Conservation (phyloP, 2,329 filamentous ascomycete genomes). For the Aspergillus luchuensis region DNA sequence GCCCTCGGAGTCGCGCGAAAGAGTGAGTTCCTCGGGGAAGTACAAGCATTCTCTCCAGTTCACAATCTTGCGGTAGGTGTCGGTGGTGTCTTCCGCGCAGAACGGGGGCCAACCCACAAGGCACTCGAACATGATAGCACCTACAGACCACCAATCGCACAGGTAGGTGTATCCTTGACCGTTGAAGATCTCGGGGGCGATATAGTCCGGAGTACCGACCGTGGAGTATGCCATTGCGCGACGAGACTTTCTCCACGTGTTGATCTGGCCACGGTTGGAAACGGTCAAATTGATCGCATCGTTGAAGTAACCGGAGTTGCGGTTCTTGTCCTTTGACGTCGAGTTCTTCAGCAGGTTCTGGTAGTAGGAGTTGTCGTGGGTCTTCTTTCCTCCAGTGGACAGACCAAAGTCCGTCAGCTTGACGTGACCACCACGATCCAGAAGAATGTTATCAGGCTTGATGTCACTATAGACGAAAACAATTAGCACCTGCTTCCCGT, state of each 20-base stretch:
- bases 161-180: slow-evolving; percentile 94
- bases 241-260: slow-evolving; percentile 96
- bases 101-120: slow-evolving; percentile 98
- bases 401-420: slow-evolving; percentile 98
- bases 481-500: slow-evolving; percentile 1
- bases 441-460: slow-evolving; percentile 97
- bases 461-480: slow-evolving; percentile 69
- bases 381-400: slow-evolving; percentile 95
- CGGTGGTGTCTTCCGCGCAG: slow-evolving; percentile 95
- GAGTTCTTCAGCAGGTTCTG: slow-evolving; percentile 89
- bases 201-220: slow-evolving; percentile 97
- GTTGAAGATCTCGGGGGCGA: slow-evolving; percentile 96
- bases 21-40: slow-evolving; percentile 91
- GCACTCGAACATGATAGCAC: slow-evolving; percentile 99
- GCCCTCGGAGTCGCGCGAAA: slow-evolving; percentile 86
- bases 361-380: slow-evolving; percentile 98
- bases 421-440: slow-evolving; percentile 93
- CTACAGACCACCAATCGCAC: slow-evolving; percentile 99
- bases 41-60: slow-evolving; percentile 96
- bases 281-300: slow-evolving; percentile 98
- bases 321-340: slow-evolving; percentile 70
- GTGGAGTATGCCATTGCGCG: slow-evolving; percentile 97
- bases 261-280: slow-evolving; percentile 96
- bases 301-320: slow-evolving; percentile 84
- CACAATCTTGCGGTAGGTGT: slow-evolving; percentile 98